Evolutionary conservation across 331 rosid genomes (phyloP), one percentile per base, ranked within the genome.

Genomic region (Spiraea crenata): DNA sequence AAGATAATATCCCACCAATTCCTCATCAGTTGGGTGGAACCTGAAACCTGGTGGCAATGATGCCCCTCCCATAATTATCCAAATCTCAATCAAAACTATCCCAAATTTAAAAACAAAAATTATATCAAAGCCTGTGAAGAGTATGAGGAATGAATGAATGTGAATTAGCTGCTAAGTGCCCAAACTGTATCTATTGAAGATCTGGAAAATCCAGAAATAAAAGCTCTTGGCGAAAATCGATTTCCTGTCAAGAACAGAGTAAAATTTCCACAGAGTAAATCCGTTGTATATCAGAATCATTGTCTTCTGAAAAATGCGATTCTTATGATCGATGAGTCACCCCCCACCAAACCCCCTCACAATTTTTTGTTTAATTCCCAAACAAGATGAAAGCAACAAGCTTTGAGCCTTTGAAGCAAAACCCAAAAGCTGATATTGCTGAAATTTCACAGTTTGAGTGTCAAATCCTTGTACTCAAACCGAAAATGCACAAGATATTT

Each of bases 11-110:
- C 90, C 96, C 44, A 93, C 82, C 71, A 90, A 76, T 66, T 93
- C 98, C 67, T 88, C 98, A 73, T 90, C 98, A 10, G 96, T 93
- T 67, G 98, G 98, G 73, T 87, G 97, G 74, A 93, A 93, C 14
- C 98, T 84, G 64, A 93, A 93, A 57, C 97, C 98, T 4, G 97
- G 98, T 20, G 97, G 98, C 73, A 93, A 82, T 70, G 87, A 71
- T 70, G 92, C 85, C 46, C 88, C 83, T 72, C 83, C 89, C 97
- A 90, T 93, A 70, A 65, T 69, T 78, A 17, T 62, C 77, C 51
- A 63, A 57, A 71, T 79, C 75, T 68, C 50, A 49, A 12, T 68
- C 50, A 44, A 12, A 66, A 63, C 19, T 66, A 52, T 3, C 42
- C 59, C 42, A 45, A 38, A 42, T 55, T 31, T 9, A 16, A 19